A percentile compares a stretch with the other conserved stretches of the same genome.
Evolutionary conservation across 768 basidiomycete genomes (phyloP).

Genomic region (Leccinum sublutescens): DNA sequence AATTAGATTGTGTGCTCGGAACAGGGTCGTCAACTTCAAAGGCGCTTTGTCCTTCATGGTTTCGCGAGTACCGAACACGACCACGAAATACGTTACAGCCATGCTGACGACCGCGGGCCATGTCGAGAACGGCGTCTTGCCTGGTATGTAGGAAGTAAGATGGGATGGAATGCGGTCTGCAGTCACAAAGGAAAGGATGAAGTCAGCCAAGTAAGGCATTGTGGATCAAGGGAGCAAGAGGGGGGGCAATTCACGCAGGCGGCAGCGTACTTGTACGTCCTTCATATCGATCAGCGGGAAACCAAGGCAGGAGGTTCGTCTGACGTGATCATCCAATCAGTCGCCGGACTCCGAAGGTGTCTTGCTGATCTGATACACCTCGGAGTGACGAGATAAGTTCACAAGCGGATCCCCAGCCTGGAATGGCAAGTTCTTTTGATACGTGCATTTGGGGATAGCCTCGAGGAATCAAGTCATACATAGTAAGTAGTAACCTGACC

Average conservation of each 20-base stretch:
- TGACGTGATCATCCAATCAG: slow-evolving; percentile 1
- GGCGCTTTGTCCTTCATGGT: slow-evolving; percentile 77
- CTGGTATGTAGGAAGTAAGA: slow-evolving; percentile 64
- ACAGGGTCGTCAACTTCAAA: slow-evolving; percentile 70
- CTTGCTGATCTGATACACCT: neutral
- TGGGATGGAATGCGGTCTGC: slow-evolving; percentile 53
- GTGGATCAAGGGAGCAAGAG: slow-evolving; percentile 5
- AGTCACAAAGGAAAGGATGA: slow-evolving; percentile 54
- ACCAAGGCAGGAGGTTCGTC: neutral
- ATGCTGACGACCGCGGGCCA: slow-evolving; percentile 61
- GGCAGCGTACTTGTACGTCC: slow-evolving; percentile 11
- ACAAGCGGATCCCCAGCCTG: neutral
- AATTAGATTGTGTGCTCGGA: slow-evolving; percentile 86
- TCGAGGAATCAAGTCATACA: too few relatives aligned
- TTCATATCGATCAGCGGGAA: neutral
- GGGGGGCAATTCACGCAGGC: neutral
- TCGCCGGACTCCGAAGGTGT: neutral
- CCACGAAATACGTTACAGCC: slow-evolving; percentile 74
- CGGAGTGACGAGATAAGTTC: neutral
- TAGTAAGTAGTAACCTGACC: too few relatives aligned
- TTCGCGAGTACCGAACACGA: slow-evolving; percentile 80
- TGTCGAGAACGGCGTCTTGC: slow-evolving; percentile 80
- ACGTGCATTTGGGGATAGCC: too few relatives aligned
- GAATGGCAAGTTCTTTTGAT: too few relatives aligned
- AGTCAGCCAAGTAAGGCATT: slow-evolving; percentile 73